phyloP scores from a whole-genome alignment of 2,329 filamentous ascomycete species.

The Fusarium fujikuroi region DNA sequence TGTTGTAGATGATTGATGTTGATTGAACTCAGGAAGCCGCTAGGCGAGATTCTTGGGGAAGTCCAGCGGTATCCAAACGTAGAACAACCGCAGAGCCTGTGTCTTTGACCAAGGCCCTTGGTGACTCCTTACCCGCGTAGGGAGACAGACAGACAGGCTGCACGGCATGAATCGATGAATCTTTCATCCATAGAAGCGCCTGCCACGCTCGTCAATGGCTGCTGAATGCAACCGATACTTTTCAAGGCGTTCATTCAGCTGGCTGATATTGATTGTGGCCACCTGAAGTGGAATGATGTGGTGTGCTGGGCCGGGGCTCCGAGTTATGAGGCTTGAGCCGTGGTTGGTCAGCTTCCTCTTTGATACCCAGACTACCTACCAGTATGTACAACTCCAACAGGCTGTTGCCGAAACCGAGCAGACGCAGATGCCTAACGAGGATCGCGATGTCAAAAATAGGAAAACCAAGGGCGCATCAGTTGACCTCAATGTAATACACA shows the following conservation, averaged over 20 bases:
- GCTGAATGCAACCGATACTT: neutral
- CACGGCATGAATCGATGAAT: neutral
- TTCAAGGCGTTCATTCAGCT: constrained; percentile 15
- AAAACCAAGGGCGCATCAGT: constrained; percentile 17
- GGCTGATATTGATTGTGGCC: neutral
- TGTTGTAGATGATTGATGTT: no score
- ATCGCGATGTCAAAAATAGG: constrained; percentile 13
- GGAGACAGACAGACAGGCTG: neutral
- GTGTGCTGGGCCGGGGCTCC: constrained; percentile 11
- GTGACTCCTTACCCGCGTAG: no score
- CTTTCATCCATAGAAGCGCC: neutral
- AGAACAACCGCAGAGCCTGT: no score
- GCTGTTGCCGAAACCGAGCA: constrained; percentile 20
- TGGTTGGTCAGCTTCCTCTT: constrained; percentile 16
- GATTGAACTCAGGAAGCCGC: no score
- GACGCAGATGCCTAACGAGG: constrained; percentile 11
- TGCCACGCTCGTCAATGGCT: constrained; percentile 16
- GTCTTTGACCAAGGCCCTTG: no score
- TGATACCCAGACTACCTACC: neutral
- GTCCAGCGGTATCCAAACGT: no score
- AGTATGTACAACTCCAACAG: neutral
- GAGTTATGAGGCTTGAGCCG: constrained; percentile 1
- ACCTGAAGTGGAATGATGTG: constrained; percentile 27
- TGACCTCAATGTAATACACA: constrained; percentile 6
- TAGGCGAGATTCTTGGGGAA: no score